phyloP scores from a whole-genome alignment of 331 rosid species.

The Stylosanthes scabra region DNA sequence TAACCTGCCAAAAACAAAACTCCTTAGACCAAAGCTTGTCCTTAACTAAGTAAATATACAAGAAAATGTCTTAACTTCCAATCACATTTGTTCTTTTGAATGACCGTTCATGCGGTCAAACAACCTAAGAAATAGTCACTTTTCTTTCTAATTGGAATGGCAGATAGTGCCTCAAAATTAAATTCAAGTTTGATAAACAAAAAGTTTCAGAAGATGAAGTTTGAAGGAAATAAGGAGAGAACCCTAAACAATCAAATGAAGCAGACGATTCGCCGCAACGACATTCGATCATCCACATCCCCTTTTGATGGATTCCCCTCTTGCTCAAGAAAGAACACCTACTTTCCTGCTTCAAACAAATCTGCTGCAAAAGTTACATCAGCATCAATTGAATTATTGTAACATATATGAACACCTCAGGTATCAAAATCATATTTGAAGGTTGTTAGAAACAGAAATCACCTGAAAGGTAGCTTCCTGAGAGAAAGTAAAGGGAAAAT shows the following conservation, averaged over 20 bases:
- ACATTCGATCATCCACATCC: slow-evolving; percentile 90
- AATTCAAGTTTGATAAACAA: not conserved
- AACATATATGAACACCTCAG: not conserved
- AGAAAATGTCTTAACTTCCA: not conserved
- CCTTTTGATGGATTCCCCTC: slow-evolving; percentile 68
- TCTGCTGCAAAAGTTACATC: slow-evolving; percentile 40
- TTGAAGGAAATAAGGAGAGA: slow-evolving; percentile 31
- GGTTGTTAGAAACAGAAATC: not conserved
- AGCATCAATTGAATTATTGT: not conserved
- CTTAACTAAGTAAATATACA: slow-evolving; percentile 33
- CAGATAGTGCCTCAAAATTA: no score
- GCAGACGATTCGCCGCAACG: slow-evolving; percentile 60
- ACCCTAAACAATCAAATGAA: slow-evolving; percentile 62
- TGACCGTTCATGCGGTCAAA: no score
- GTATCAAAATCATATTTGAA: not conserved
- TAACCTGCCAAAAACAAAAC: slow-evolving; percentile 52
- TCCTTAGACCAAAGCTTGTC: slow-evolving; percentile 15
- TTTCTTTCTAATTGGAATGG: no score
- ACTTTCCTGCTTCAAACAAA: slow-evolving; percentile 70
- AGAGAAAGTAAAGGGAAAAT: slow-evolving; percentile 85
- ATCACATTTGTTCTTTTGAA: no score
- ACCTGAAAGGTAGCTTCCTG: slow-evolving; percentile 75
- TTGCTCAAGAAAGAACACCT: slow-evolving; percentile 81
- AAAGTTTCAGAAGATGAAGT: slow-evolving; percentile 22
- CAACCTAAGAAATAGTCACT: no score